Evolutionary conservation across 2,329 filamentous ascomycete genomes (phyloP).

Genomic region (Coniochaeta sp.): DNA sequence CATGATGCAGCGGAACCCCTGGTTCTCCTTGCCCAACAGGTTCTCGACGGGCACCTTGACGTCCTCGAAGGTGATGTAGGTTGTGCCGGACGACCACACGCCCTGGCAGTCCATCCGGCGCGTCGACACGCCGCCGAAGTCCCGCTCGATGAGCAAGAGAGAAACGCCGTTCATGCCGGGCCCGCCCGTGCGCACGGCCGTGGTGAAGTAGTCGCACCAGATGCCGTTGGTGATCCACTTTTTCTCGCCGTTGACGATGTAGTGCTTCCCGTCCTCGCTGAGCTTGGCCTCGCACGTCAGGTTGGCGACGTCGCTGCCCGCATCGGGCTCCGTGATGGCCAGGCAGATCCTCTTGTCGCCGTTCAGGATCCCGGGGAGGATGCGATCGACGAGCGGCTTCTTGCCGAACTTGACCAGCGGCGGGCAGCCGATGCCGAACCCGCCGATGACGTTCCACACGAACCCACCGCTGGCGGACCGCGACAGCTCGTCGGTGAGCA

Average conservation of each 20-base stretch:
- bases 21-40: constrained; percentile 93
- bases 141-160: constrained; percentile 85
- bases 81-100: constrained; percentile 91
- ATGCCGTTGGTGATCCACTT: constrained; percentile 99
- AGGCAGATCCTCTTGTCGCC: constrained; percentile 97
- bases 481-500: constrained; percentile 90
- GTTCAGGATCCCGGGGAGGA: constrained; percentile 78
- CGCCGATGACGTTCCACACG: constrained; percentile 94
- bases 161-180: constrained; percentile 89
- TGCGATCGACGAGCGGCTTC: constrained; percentile 75
- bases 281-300: constrained; percentile 93
- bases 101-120: constrained; percentile 98
- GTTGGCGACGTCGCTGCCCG: constrained; percentile 91
- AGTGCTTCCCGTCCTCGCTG: constrained; percentile 93
- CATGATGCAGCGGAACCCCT: constrained; percentile 98
- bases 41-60: constrained; percentile 99
- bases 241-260: constrained; percentile 99
- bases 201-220: constrained; percentile 97
- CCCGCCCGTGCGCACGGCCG: constrained; percentile 83
- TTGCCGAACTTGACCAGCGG: constrained; percentile 89
- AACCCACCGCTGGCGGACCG: constrained; percentile 84
- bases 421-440: constrained; percentile 92
- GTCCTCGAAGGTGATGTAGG: constrained; percentile 97
- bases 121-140: constrained; percentile 77
- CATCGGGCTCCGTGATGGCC: constrained; percentile 95